Percentiles rank a stretch among this genome's conserved stretches.
Conservation (phyloP, 495 filamentous ascomycete genomes). For the Hypoxylon trugodes region DNA sequence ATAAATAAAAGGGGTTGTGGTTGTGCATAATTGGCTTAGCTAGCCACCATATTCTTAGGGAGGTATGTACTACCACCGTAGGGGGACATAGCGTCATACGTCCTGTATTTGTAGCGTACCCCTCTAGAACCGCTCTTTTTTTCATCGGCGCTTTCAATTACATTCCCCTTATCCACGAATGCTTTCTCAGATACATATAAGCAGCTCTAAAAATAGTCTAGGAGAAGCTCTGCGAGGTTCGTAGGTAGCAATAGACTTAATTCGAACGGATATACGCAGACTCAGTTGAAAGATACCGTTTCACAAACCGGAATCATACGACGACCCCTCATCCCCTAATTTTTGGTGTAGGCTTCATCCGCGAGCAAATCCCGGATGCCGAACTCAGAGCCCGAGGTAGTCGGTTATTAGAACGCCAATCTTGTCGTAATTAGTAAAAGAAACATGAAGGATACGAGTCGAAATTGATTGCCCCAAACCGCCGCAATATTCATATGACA, state of each 20-base stretch:
- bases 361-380: slow-evolving; percentile 36
- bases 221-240: not conserved
- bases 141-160: no score
- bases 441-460: not conserved
- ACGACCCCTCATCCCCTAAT: slow-evolving; percentile 27
- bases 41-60: no score
- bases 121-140: no score
- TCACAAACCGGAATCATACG: slow-evolving; percentile 23
- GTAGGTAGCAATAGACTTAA: no score
- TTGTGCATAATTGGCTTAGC: no score
- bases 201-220: not conserved
- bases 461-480: not conserved
- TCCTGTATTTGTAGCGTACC: no score
- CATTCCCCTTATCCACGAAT: not conserved
- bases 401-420: slow-evolving; percentile 3
- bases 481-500: not conserved
- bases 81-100: no score
- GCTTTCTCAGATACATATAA: not conserved
- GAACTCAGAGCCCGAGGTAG: slow-evolving; percentile 27
- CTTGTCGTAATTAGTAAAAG: not conserved
- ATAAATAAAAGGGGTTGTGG: no score
- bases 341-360: not conserved
- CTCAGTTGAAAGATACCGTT: not conserved
- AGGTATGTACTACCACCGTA: no score
- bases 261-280: not conserved